Evolutionary conservation across 345 rosid species (phyloP), one percentile per base, ranked within the genome.

Genomic region (Angophora floribunda): DNA sequence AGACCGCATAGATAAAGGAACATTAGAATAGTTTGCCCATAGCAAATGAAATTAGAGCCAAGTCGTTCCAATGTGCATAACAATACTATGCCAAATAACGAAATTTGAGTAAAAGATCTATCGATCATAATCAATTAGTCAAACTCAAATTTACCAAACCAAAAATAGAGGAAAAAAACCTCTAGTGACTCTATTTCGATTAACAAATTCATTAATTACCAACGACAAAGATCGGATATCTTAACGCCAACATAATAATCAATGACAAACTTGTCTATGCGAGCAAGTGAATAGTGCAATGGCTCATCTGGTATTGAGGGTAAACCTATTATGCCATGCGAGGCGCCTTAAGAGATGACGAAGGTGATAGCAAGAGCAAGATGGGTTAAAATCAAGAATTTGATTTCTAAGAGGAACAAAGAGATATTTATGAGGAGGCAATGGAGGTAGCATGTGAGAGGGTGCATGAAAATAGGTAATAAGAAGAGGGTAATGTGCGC

Each of bases 201-300:
- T 24, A 85, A 1, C 19, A 86, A 45, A 44, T 45, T n/a, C 30
- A 10, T 11, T 49, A 53, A 50, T 90, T 94, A 96, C 99, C 99
- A 97, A 86, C 97, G 92, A 87, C 95, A 96, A 91, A 98, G 98
- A 90, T 97, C 98, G 17, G 95, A 85, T 63, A 96, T 89, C 88
- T 92, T 91, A 61, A 95, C 93, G 86, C 98, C 96, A 85, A 96
- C 96, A 89, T 93, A 95, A 89, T 95, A 95, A 7, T 96, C 99
- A 32, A 95, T 92, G 24, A 95, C 91, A 79, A 96, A 93, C 52
- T 96, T 94, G 80, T 97, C 98, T n/a, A 98, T 91, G 36, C 95
- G 96, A 79, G 93, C 93, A 9, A 79, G 41, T 11, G 97, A 96
- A 63, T 96, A 96, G 70, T 91, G 91, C 79, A 95, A 85, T 32